phyloP scores from a whole-genome alignment of 345 rosid genomes.

The Toxicodendron radicans region DNA sequence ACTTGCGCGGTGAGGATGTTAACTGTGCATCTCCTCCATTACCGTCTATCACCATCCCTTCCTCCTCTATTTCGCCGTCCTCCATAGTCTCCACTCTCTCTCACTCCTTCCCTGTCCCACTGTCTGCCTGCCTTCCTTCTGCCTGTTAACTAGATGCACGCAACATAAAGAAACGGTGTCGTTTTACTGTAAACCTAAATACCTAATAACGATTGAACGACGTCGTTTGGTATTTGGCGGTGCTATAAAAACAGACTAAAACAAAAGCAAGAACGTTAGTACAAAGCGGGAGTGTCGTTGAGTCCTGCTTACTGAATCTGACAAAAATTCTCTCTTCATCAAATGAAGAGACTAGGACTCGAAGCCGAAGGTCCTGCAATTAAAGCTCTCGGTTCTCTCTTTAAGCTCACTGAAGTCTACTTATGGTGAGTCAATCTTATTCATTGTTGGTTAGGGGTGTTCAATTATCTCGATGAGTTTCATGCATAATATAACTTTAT shows the following conservation, averaged over 20 bases:
- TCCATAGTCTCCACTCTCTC: constrained; percentile 45
- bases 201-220: background rate
- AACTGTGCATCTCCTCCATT: constrained; percentile 26
- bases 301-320: background rate
- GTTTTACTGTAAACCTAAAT: background rate
- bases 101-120: background rate
- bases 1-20: constrained; percentile 29
- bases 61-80: constrained; percentile 95
- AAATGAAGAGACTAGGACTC: constrained; percentile 19
- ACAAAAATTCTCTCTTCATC: background rate
- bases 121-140: background rate
- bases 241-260: background rate
- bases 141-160: background rate
- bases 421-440: constrained; percentile 45
- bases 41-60: constrained; percentile 53
- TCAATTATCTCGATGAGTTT: background rate
- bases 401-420: constrained; percentile 68
- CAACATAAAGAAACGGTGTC: background rate
- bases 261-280: background rate
- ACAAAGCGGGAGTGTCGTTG: background rate
- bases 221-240: background rate
- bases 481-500: background rate
- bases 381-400: constrained; percentile 65
- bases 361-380: constrained; percentile 47
- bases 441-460: background rate